These are phyloP conservation scores for Ophiostoma perfectum DNA, from an alignment of 2,329 filamentous ascomycete genomes.

Conservation along the genomic window DNA sequence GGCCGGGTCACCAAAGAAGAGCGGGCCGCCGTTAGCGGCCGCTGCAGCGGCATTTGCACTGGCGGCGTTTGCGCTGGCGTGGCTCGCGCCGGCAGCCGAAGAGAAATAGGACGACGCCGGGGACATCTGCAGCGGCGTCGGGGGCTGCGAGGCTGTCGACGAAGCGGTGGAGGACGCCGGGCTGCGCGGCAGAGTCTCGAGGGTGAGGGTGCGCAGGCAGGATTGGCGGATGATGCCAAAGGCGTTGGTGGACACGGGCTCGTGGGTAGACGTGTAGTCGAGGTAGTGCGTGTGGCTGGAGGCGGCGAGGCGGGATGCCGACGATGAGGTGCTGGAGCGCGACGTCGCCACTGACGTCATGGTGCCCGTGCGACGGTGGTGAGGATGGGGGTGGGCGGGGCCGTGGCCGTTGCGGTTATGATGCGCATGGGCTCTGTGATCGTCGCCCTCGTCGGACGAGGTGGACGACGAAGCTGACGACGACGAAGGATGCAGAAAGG, in stretches of 20 bases:
- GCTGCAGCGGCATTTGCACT: conserved; percentile 46
- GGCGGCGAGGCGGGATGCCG: conserved; percentile 27
- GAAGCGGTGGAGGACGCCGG: conserved; percentile 38
- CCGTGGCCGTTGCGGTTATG: conserved; percentile 20
- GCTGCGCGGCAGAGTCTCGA: conserved; percentile 58
- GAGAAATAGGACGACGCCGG: conserved; percentile 12
- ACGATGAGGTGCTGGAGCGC: conserved; percentile 49
- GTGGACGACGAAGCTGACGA: conserved; percentile 35
- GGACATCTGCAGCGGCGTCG: conserved; percentile 28
- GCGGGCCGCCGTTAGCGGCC: conserved; percentile 54
- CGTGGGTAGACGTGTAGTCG: conserved; percentile 64
- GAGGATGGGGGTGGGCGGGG: conserved; percentile 9
- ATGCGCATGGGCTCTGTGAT: conserved; percentile 33
- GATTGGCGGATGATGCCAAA: conserved; percentile 63
- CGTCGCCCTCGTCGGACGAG: conserved; percentile 48
- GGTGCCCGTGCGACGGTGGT: conserved; percentile 39
- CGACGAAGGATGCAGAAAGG: conserved; percentile 47
- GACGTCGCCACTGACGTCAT: conserved; percentile 44
- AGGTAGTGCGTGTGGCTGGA: conserved; percentile 57
- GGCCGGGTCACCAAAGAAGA: conserved; percentile 62
- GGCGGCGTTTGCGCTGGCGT: conserved; percentile 37
- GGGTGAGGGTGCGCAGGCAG: conserved; percentile 60
- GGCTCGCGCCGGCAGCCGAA: conserved; percentile 33
- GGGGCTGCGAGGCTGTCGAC: conserved; percentile 24
- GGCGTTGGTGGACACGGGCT: conserved; percentile 55